These are phyloP conservation scores for Penicillium ochrochloron DNA, from an alignment of 495 filamentous ascomycete species.

Conservation along the genomic window DNA sequence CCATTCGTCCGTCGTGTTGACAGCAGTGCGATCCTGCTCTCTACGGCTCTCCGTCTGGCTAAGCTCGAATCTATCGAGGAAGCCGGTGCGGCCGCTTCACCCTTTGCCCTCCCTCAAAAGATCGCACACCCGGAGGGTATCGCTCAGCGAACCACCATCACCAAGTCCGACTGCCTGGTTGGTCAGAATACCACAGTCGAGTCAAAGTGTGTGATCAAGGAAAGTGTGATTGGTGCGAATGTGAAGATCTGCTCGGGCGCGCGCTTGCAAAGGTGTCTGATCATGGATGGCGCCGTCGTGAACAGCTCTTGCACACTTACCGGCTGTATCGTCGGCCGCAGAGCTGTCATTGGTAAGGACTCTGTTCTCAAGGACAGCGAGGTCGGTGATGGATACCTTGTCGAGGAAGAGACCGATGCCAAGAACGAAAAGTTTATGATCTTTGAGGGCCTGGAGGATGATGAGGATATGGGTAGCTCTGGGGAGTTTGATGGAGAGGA, in stretches of 20 bases:
- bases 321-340: conserved; percentile 79
- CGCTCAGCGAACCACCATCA: conserved; percentile 75
- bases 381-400: conserved; percentile 82
- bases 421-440: conserved; percentile 87
- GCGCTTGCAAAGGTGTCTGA: conserved; percentile 76
- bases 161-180: conserved; percentile 74
- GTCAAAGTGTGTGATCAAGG: conserved; percentile 83
- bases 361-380: conserved; percentile 83
- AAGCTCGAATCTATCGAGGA: conserved; percentile 74
- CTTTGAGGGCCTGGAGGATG: conserved; percentile 67
- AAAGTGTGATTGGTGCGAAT: conserved; percentile 82
- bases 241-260: conserved; percentile 81
- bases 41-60: conserved; percentile 82
- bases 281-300: conserved; percentile 87
- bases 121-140: conserved; percentile 79
- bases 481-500: conserved; percentile 38
- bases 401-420: conserved; percentile 79
- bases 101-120: conserved; percentile 76
- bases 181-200: conserved; percentile 85
- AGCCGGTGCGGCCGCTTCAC: conserved; percentile 60
- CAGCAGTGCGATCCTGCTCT: conserved; percentile 77
- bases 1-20: conserved; percentile 86
- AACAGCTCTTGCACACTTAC: conserved; percentile 69
- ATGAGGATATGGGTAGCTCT: conserved; percentile 41
- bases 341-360: conserved; percentile 75